Evolutionary conservation across 495 filamentous ascomycete species (phyloP), one percentile per base, ranked within the genome.

Genomic region (Geopyxis carbonaria): DNA sequence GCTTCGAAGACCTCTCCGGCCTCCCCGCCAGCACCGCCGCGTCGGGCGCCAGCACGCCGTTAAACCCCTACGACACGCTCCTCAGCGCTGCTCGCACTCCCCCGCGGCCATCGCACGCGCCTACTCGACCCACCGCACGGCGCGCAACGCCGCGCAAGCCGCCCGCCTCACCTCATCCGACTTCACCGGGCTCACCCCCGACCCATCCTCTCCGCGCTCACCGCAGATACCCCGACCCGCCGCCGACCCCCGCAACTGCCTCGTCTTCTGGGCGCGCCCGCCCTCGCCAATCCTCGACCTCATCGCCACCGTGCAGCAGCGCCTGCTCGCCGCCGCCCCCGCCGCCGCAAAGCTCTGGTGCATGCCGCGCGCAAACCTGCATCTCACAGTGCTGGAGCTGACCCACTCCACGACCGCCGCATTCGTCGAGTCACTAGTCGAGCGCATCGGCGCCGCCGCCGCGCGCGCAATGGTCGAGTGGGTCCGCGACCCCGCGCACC

Each of bases 291-390:
- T 93, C 2, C 57, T 71, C 19, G 59, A 68, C 9, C 57, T 95
- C 34, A 68, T 86, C 3, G 50, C 57, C 3, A 63, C 66, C n/a
- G 60, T 93, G 21, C 86, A 93, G 57, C 45, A 63, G 28, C 66
- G 70, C 38, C 61, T 94, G 36, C 55, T 55, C 15, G 49, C 62
- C n/a, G 59, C 71, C 33, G 73, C 72, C 7, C 75, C 79, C 39
- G 68, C 82, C 86, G n/a, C n/a, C n/a, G n/a, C n/a, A n/a, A n/a
- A n/a, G n/a, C 59, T 94, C 19, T 94, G 89, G 87, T 64, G 85
- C 15, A 85, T 87, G 70, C 83, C 85, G 5, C 50, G 63, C 5
- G 61, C 75, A 34, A 64, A 68, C 45, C 76, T 93, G 36, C 87
- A 94, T 60, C 68, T 93, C 57, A 97, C 89, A 0, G 73, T 75